Percentiles rank a stretch among this genome's conserved stretches.
Evolutionary conservation across 805 yeast species (phyloP).

Genomic region (Pichia nakasei): DNA sequence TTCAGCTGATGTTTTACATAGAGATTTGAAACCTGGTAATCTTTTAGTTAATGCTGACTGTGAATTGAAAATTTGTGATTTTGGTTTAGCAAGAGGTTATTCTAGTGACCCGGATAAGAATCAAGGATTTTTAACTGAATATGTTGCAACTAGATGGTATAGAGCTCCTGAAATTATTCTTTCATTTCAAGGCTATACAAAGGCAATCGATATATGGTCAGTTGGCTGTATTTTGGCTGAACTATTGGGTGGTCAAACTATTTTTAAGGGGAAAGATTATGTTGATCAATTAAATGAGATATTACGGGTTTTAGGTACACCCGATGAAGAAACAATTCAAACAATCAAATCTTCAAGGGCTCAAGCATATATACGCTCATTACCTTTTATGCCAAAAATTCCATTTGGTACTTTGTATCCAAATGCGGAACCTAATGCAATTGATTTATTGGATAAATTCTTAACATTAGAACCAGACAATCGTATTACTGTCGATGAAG

Average conservation of each 20-base stretch:
- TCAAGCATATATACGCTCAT: constrained; percentile 79
- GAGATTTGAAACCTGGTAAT: constrained; percentile 94
- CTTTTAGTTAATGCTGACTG: constrained; percentile 91
- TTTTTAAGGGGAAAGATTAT: constrained; percentile 92
- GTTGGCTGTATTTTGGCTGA: constrained; percentile 97
- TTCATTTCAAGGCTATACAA: constrained; percentile 87
- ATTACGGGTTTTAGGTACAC: constrained; percentile 83
- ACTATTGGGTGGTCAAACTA: constrained; percentile 79
- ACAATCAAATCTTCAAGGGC: constrained; percentile 82
- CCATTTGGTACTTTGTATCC: constrained; percentile 72
- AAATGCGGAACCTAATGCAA: constrained; percentile 75
- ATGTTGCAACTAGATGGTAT: constrained; percentile 98
- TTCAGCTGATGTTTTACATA: constrained; percentile 89
- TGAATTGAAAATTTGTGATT: constrained; percentile 92
- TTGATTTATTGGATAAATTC: constrained; percentile 71
- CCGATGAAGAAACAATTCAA: constrained; percentile 58
- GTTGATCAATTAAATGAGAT: constrained; percentile 92
- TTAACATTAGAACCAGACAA: constrained; percentile 79
- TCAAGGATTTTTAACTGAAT: constrained; percentile 92
- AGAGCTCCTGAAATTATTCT: constrained; percentile 97
- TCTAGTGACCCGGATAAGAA: constrained; percentile 74
- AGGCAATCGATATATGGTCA: constrained; percentile 97
- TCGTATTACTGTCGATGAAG: constrained; percentile 82
- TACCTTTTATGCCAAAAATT: constrained; percentile 74
- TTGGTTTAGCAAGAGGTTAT: constrained; percentile 91